Evolutionary conservation across 1,284 basidiomycete species (phyloP), one percentile per base, ranked within the genome.

Genomic region (Ganoderma meredithae): DNA sequence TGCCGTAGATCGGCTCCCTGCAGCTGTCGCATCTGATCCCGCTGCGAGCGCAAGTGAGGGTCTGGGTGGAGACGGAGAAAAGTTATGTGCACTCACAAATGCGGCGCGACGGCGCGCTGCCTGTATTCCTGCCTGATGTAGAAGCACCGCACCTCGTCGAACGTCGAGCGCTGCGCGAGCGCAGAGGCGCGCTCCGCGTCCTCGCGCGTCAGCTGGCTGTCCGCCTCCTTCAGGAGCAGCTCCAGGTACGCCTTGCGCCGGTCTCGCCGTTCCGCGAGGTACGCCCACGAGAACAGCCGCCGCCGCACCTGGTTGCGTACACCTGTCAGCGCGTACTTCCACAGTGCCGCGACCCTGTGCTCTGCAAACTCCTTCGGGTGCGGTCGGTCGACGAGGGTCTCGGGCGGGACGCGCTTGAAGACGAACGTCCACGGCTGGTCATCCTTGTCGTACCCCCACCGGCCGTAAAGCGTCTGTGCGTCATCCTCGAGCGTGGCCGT

Each of bases 21-120:
- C 76, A 78, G 17, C n/a, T 43, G 66, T 77, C 75, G 41, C 76
- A 76, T 8, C 33, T 15, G 8, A 64, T 63, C 1, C 61, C 33
- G 25, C 68, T 65, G 31, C 60, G 2, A 3, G n/a, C 2, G 7
- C 22, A 22, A 6, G 13, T 55, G 15, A 55, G 27, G 3, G 52
- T 41, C 41, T 41, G 41, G 41, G 41, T n/a, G n/a, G n/a, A n/a
- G n/a, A n/a, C n/a, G n/a, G 36, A 36, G 7, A 36, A 8, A 7
- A 6, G 6, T 1, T 36, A 36, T 7, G 36, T 31, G 13, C 52
- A 53, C 49, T 52, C 47, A 49, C 47, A 67, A 67, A 31, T 66
- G 60, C 1, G 33, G 27, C 17, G 25, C 25, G 36, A 65, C 49
- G 17, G 58, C 25, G n/a, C 60, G 40, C n/a, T 43, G 65, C 27